Base-by-base conservation (phyloP, 805 yeast species). In the Saccharomyces mikatae region DNA sequence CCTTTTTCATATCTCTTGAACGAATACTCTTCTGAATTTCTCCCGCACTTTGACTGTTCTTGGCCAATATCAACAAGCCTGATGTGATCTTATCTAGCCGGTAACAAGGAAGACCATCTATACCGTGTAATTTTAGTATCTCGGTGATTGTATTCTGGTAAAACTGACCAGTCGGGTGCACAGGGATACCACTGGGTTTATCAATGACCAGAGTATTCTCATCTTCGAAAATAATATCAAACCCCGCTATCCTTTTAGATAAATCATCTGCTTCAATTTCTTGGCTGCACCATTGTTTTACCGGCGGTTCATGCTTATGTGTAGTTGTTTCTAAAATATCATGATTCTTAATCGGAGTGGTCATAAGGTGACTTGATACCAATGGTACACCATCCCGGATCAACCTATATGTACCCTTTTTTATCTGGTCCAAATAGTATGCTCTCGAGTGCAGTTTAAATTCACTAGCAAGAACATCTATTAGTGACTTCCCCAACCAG, bases 151-250 rank as follows among this genome's bases (percentile, higher is more conserved):
- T 81, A 66, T 84, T 80, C 67, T 82, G 81, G 65, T 90, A 68
- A 75, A 83, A 82, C 57, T 88, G 74, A 0, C 98, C 98, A 0
- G 97, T 86, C 2, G 99, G 98, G 67, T 94, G 99, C 1, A 89
- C 92, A 0, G 98, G 98, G 1, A 94, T 77, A 0, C 99, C 98
- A 4, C 88, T 78, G 0, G 99, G 99, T 61, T 94, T 94, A 69
- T 92, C 92, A 13, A 94, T 82, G 3, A 88, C 94, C 5, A 92
- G 76, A n/a, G 88, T 65, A 44, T 84, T 77, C 1, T 83, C 89
- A 67, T 89, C 85, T 60, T 89, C 87, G 64, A 77, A 77, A 0
- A 90, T 81, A 13, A 90, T 80, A 51, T 78, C 76, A 52, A 89
- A 82, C 0, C 80, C 80, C 14, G 74, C 67, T 56, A 69, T 51